Conservation (phyloP, 2,329 filamentous ascomycete species). For the Xylaria multiplex region DNA sequence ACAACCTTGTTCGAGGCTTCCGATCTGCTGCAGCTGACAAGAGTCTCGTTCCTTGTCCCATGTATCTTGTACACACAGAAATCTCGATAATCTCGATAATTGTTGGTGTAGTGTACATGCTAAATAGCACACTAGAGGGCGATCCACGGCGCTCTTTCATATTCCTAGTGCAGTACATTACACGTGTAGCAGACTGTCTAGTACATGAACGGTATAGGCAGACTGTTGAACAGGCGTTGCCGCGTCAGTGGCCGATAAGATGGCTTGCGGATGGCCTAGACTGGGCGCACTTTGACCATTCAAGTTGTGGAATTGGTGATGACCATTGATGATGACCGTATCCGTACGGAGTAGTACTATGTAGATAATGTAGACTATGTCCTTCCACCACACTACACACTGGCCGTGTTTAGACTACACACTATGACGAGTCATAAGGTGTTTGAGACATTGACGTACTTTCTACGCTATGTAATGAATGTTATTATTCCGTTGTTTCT, state of each 20-base stretch:
- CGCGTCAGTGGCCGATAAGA: conserved; percentile 1
- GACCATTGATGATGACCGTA: neutral
- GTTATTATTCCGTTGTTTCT: too few species aligned
- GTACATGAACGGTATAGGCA: neutral
- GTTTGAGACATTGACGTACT: too few species aligned
- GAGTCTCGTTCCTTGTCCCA: neutral
- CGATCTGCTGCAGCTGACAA: conserved; percentile 24
- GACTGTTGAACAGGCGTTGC: conserved; percentile 3
- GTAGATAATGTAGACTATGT: too few species aligned
- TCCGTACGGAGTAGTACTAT: too few species aligned
- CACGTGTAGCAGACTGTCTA: neutral
- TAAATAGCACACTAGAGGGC: neutral
- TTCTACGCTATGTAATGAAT: too few species aligned
- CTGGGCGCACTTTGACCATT: conserved; percentile 14
- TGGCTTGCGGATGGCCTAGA: conserved; percentile 20
- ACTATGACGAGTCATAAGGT: too few species aligned
- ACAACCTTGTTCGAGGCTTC: conserved; percentile 10
- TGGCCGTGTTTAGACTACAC: too few species aligned
- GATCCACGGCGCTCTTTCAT: neutral
- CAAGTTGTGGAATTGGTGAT: conserved; percentile 7
- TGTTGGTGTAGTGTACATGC: neutral
- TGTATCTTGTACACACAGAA: neutral
- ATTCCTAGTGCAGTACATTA: neutral
- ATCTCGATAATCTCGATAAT: neutral
- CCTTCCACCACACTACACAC: too few species aligned